A percentile compares a stretch with the other conserved stretches of the same genome.
These are phyloP conservation scores for Aspergillus pseudonomiae DNA, from an alignment of 2,329 filamentous ascomycete species.

Conservation along the genomic window DNA sequence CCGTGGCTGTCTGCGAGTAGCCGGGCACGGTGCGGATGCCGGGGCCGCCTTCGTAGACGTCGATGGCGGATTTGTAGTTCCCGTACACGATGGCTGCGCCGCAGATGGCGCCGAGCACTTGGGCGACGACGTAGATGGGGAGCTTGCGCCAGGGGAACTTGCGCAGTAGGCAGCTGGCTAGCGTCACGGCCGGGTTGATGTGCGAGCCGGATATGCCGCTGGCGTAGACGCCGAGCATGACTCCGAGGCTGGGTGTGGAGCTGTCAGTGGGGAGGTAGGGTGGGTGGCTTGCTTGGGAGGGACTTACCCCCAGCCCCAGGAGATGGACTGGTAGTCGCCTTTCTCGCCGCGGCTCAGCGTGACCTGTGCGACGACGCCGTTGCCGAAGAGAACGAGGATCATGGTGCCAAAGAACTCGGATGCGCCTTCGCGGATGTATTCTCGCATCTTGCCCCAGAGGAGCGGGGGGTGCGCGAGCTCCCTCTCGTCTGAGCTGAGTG, in stretches of 20 bases:
- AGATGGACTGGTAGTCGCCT: constrained; percentile 56
- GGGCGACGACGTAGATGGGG: constrained; percentile 67
- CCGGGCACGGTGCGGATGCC: constrained; percentile 63
- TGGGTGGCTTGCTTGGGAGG: constrained; percentile 11
- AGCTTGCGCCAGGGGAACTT: constrained; percentile 71
- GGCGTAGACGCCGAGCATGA: constrained; percentile 70
- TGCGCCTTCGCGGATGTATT: constrained; percentile 59
- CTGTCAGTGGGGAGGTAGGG: constrained; percentile 7
- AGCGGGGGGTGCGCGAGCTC: constrained; percentile 26
- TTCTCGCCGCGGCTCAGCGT: constrained; percentile 56
- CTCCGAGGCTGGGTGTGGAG: constrained; percentile 54
- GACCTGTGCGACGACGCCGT: constrained; percentile 72
- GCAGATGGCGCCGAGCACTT: constrained; percentile 68
- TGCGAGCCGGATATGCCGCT: constrained; percentile 65
- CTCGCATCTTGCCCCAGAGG: constrained; percentile 59
- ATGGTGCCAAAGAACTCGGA: constrained; percentile 71
- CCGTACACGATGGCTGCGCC: constrained; percentile 64
- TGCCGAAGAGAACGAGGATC: constrained; percentile 69
- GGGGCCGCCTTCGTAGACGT: constrained; percentile 62
- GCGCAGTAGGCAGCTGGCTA: constrained; percentile 70
- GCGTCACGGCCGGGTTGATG: constrained; percentile 71
- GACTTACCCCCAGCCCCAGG: constrained; percentile 53
- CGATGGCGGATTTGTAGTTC: constrained; percentile 67
- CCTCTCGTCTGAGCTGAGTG: constrained; percentile 10
- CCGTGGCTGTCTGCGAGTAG: constrained; percentile 61